Base-by-base conservation (phyloP, 2,329 filamentous ascomycete species). In the Whalleya microplaca region DNA sequence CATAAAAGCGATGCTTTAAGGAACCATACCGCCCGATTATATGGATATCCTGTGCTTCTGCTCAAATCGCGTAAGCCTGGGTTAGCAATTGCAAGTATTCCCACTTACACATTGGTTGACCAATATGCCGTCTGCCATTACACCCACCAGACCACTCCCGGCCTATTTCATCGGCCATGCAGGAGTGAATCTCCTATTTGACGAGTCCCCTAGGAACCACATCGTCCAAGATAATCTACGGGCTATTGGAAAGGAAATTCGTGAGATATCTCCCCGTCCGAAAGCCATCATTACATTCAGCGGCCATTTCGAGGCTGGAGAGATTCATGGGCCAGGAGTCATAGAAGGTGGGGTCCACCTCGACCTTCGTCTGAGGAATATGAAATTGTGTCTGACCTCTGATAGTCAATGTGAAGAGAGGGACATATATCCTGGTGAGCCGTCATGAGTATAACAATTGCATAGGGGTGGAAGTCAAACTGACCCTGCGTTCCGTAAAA, bases 111-210 rank as follows among this genome's bases (percentile, higher is more conserved):
- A 16, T 37, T 48, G 48, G 40, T 5, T 27, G 6, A 40, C 18
- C 5, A 41, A 44, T 21, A 65, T 65, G 63, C 63, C 61, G 41
- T 63, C 63, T 9, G 53, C 42, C 21, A 52, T 56, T 18, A 4
- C 45, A n/a, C 55, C 63, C 27, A 19, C 49, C 20, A 50, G 56
- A 16, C 54, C 48, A 45, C 57, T 65, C 10, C 63, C 63, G 45
- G 63, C 64, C 16, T 65, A 64, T 32, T 65, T 64, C 12, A 65
- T 65, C 51, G 63, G 63, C 5, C 63, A 65, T 23, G 63, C 63
- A 40, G 63, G 63, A 20, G 63, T 65, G 45, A 41, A 45, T 27
- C 52, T 65, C 32, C 45, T 65, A 4, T 65, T 64, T 19, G 46
- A 47, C 20, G 59, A 62, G 20, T 56, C 56, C 29, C 51, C 50